These are phyloP conservation scores for Oropetium thomaeum DNA, from an alignment of 176 grass and related monocot species.

Conservation along the genomic window DNA sequence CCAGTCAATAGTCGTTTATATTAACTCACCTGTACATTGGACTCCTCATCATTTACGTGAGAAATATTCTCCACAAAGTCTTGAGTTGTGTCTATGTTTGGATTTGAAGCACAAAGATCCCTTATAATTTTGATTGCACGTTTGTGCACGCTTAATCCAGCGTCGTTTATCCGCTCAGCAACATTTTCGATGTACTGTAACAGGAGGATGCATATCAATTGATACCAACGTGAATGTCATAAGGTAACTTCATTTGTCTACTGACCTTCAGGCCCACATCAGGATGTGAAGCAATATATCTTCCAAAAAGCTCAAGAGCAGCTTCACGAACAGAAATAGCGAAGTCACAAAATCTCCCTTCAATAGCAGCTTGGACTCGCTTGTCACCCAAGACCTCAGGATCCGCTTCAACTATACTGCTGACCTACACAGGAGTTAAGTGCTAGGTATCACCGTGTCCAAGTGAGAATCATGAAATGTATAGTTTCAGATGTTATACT, in stretches of 20 bases:
- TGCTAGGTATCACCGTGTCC: constrained; percentile 7
- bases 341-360: constrained; percentile 97
- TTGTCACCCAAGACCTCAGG: constrained; percentile 95
- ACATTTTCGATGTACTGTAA: constrained; percentile 98
- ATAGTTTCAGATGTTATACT: constrained; percentile 43
- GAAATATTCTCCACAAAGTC: constrained; percentile 99
- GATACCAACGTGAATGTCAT: constrained; percentile 12
- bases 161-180: constrained; percentile 94
- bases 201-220: constrained; percentile 29
- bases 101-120: constrained; percentile 88
- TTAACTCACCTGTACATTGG: constrained; percentile 84
- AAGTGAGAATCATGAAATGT: constrained; percentile 36
- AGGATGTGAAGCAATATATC: constrained; percentile 98
- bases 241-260: constrained; percentile 29
- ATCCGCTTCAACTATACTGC: constrained; percentile 97
- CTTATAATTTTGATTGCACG: constrained; percentile 97
- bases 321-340: constrained; percentile 99
- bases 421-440: constrained; percentile 65
- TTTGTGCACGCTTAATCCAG: constrained; percentile 96
- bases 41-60: constrained; percentile 97
- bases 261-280: constrained; percentile 95
- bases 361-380: constrained; percentile 93
- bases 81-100: constrained; percentile 55
- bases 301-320: constrained; percentile 97
- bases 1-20: not conserved